Conservation (phyloP, 225 moss, liverwort and hornwort genomes). For the Polytrichum formosum region DNA sequence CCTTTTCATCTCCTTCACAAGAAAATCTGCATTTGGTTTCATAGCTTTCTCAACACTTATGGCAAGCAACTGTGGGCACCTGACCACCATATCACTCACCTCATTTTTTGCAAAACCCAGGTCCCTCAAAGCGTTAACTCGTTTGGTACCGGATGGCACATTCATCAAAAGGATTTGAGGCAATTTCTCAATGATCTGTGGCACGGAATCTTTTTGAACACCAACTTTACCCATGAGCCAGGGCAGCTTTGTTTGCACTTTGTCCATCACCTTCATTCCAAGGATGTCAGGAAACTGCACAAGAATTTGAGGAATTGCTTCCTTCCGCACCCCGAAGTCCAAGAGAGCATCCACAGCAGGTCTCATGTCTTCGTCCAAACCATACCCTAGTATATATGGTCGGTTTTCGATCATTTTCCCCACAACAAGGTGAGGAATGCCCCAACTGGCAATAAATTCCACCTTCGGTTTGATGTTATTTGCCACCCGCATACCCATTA, state of each 20-base stretch:
- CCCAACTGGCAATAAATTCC: conserved; percentile 66
- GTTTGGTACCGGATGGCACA: conserved; percentile 63
- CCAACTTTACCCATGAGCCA: conserved; percentile 83
- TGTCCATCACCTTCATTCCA: conserved; percentile 66
- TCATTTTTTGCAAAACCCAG: conserved; percentile 69
- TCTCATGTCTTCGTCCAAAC: conserved; percentile 61
- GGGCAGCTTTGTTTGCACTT: conserved; percentile 62
- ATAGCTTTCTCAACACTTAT: conserved; percentile 65
- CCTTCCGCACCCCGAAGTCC: conserved; percentile 66
- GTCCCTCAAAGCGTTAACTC: conserved; percentile 60
- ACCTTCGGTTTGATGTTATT: conserved; percentile 89
- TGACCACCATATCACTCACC: conserved; percentile 65
- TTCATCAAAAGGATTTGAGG: conserved; percentile 85
- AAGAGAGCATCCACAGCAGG: conserved; percentile 67
- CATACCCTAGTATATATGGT: conserved; percentile 77
- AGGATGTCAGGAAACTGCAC: conserved; percentile 81
- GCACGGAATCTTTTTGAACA: conserved; percentile 51
- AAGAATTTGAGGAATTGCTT: conserved; percentile 54
- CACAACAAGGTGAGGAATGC: conserved; percentile 71
- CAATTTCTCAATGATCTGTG: conserved; percentile 69
- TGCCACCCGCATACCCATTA: conserved; percentile 93
- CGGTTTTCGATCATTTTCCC: conserved; percentile 90
- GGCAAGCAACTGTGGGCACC: conserved; percentile 77
- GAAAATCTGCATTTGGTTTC: conserved; percentile 54
- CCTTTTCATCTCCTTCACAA: conserved; percentile 65